Evolutionary conservation across 495 filamentous ascomycete genomes (phyloP).

Genomic region (Xanthoparmelia taractica): DNA sequence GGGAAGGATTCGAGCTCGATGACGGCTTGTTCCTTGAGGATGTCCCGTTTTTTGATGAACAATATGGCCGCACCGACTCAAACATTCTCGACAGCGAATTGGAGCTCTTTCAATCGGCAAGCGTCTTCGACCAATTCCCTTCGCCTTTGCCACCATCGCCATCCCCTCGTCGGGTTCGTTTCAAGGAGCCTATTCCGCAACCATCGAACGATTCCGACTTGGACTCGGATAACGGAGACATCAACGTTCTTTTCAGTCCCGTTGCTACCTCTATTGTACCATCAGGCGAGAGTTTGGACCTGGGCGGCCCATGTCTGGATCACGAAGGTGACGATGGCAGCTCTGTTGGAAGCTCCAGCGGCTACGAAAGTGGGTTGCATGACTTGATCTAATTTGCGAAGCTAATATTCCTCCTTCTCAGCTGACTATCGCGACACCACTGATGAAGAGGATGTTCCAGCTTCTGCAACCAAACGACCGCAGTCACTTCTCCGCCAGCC

Average conservation of each 20-base stretch:
- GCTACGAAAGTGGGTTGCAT: constrained; percentile 65
- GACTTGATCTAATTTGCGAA: constrained; percentile 30
- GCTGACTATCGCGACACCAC: constrained; percentile 78
- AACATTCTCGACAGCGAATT: constrained; percentile 44
- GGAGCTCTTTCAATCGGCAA: constrained; percentile 26
- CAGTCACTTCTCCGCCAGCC: constrained; percentile 50
- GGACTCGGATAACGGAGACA: constrained; percentile 10
- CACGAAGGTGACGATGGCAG: constrained; percentile 42
- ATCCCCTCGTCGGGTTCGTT: constrained; percentile 20
- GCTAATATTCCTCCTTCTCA: constrained; percentile 49
- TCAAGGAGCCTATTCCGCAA: constrained; percentile 17
- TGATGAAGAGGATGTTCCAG: constrained; percentile 66
- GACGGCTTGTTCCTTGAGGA: constrained; percentile 42
- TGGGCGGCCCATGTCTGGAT: constrained; percentile 27
- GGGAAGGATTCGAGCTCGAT: constrained; percentile 53
- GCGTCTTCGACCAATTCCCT: neutral
- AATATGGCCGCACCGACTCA: constrained; percentile 22
- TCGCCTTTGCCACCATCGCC: constrained; percentile 1
- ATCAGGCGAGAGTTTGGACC: constrained; percentile 35
- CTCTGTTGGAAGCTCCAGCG: constrained; percentile 56
- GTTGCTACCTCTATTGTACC: constrained; percentile 22
- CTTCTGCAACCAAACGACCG: constrained; percentile 46
- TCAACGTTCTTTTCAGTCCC: constrained; percentile 14
- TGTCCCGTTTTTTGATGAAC: constrained; percentile 46
- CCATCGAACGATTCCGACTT: constrained; percentile 6